Evolutionary conservation across 2,329 filamentous ascomycete genomes (phyloP).

Genomic region (Leptographium lundbergii): DNA sequence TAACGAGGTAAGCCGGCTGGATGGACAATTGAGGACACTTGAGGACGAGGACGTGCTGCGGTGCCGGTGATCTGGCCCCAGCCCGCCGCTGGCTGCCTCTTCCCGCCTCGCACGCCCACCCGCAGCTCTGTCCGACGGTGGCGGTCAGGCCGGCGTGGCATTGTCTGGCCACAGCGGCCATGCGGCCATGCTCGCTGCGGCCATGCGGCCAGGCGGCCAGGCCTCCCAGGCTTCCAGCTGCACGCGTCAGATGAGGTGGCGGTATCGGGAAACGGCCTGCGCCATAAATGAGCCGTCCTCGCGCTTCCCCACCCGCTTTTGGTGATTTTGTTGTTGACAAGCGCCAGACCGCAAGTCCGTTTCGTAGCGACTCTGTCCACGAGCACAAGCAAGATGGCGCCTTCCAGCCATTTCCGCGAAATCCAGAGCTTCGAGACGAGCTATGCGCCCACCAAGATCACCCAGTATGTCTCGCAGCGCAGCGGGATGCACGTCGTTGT

Average conservation of each 20-base stretch:
- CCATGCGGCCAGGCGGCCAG: too few relatives aligned
- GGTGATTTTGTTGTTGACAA: background rate
- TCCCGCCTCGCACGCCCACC: too few relatives aligned
- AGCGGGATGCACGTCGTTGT: conserved; percentile 93
- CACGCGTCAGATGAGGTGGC: background rate
- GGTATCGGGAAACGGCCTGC: background rate
- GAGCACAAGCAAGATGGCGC: conserved; percentile 34
- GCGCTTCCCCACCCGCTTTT: background rate
- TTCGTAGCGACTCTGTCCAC: background rate
- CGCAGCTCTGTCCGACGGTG: background rate
- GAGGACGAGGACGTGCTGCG: too few relatives aligned
- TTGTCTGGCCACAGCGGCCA: background rate
- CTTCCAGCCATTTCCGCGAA: conserved; percentile 54
- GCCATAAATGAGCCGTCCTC: background rate
- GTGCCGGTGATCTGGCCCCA: too few relatives aligned
- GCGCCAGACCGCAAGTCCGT: background rate
- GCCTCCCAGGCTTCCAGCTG: background rate
- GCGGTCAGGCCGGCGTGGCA: background rate
- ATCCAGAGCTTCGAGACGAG: conserved; percentile 79
- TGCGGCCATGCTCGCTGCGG: too few relatives aligned
- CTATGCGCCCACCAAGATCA: conserved; percentile 79
- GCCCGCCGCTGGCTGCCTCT: too few relatives aligned
- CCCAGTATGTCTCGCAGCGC: conserved; percentile 88
- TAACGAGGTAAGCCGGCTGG: background rate
- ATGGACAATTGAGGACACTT: too few relatives aligned